phyloP scores from a whole-genome alignment of 768 basidiomycete genomes.

The Paxillus rubicundulus region DNA sequence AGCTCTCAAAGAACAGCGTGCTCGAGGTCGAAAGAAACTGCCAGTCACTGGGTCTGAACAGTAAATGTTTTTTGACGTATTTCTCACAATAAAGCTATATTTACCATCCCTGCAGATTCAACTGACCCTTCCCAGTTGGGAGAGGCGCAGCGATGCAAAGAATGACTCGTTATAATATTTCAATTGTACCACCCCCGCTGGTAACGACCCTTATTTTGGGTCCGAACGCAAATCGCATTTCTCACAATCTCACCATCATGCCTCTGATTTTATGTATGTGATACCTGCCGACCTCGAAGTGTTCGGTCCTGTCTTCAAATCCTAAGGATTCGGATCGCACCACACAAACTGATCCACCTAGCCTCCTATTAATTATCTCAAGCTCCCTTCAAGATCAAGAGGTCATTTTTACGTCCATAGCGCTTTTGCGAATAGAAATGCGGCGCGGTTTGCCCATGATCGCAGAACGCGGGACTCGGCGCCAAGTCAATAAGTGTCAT shows the following conservation, averaged over 20 bases:
- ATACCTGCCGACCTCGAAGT: background rate
- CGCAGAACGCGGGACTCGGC: too few relatives aligned
- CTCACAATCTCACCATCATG: background rate
- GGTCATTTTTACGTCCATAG: too few relatives aligned
- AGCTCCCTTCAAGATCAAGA: too few relatives aligned
- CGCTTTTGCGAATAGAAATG: too few relatives aligned
- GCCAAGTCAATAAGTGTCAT: too few relatives aligned
- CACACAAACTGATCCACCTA: too few relatives aligned
- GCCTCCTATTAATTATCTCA: too few relatives aligned
- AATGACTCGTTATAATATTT: background rate
- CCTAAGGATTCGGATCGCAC: background rate
- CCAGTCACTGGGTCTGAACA: too few relatives aligned
- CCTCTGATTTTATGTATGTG: background rate
- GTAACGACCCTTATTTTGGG: too few relatives aligned
- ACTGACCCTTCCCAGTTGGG: background rate
- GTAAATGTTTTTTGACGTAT: background rate
- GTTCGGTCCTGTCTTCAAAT: background rate
- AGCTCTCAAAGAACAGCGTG: constrained; percentile 50
- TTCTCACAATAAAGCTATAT: background rate
- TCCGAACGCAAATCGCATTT: too few relatives aligned
- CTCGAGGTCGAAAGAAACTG: constrained; percentile 22
- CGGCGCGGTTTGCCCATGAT: too few relatives aligned
- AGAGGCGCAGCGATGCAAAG: background rate
- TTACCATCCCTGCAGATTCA: background rate
- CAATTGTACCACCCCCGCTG: background rate